These are phyloP conservation scores for Larix kaempferi DNA, from an alignment of 75 land plant species.

Conservation along the genomic window DNA sequence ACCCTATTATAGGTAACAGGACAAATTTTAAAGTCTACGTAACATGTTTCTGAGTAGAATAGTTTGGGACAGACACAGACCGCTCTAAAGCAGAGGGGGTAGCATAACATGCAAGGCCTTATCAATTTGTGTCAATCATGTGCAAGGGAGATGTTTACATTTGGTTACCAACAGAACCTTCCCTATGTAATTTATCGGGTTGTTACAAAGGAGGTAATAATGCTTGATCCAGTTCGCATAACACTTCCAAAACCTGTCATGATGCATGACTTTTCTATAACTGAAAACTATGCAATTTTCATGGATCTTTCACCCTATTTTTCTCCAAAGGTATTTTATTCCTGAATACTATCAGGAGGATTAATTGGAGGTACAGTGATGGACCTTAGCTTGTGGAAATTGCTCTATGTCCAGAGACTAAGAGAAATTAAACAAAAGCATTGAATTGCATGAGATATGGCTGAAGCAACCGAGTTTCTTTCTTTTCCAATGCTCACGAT, in stretches of 20 bases:
- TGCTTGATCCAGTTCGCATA: slow-evolving; percentile 92
- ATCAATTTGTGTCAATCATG: slow-evolving; percentile 6
- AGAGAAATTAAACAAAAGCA: not conserved
- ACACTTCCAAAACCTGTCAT: slow-evolving; percentile 75
- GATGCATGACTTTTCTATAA: slow-evolving; percentile 99
- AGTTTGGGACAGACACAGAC: not conserved
- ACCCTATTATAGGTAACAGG: slow-evolving; percentile 76
- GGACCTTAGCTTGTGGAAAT: not conserved
- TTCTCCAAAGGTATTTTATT: slow-evolving; percentile 61
- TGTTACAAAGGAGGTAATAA: slow-evolving; percentile 81
- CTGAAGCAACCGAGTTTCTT: not conserved
- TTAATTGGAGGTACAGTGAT: too few species aligned
- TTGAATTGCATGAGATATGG: not conserved
- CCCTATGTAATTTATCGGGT: slow-evolving; percentile 82
- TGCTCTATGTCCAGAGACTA: not conserved
- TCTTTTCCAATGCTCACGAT: not conserved
- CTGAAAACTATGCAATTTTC: slow-evolving; percentile 94
- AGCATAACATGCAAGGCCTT: not conserved
- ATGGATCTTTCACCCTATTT: slow-evolving; percentile 90
- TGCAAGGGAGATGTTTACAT: slow-evolving; percentile 94
- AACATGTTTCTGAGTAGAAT: not conserved
- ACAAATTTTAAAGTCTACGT: not conserved
- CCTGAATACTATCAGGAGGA: not conserved
- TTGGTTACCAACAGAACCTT: slow-evolving; percentile 63
- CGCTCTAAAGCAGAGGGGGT: not conserved